Base-by-base conservation (phyloP, 768 basidiomycete species). In the Asterophora lycoperdoides region DNA sequence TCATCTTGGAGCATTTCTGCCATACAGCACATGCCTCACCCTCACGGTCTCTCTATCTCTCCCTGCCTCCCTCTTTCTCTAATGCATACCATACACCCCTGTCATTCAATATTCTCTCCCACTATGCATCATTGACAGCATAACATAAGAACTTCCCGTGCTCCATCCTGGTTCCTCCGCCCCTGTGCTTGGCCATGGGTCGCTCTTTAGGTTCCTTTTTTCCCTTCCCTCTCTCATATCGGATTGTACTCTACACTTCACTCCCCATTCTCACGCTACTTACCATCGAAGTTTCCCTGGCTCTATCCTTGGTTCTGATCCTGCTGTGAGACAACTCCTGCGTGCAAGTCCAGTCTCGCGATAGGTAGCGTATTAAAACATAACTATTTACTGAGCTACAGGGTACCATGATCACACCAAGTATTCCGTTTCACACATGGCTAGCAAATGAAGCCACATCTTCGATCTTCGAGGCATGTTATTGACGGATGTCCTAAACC, bases 161-260 rank as follows among this genome's bases (percentile, higher is more conserved):
- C 23, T 26, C 19, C 44, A 28, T 29, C 14, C 39, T 11, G 35
- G 17, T 29, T 50, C 30, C 41, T 48, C 23, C 43, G 44, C 8
- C 40, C n/a, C n/a, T 56, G 14, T 36, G 40, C 44, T 32, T 32
- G 23, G 23, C 23, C 6, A 23, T 23, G 23, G 23, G 23, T 23
- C 30, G 3, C 8, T 13, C 30, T 9, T 13, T 32, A 29, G 41
- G 49, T 41, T 17, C 50, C 45, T 42, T 30, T 20, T 32, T 42
- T 33, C 33, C 38, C 44, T 33, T 37, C 38, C 44, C 39, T 43
- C 48, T 40, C 40, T 49, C 48, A 49, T 50, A 48, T 44, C 40
- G 56, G 54, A 54, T 56, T 58, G 59, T 58, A 60, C 48, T 52
- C 41, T 57, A 55, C 47, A 35, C 41, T 46, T 38, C 2, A 11